Evolutionary conservation across 2,329 filamentous ascomycete genomes (phyloP).

Genomic region (Diaporthe citrichinensis): DNA sequence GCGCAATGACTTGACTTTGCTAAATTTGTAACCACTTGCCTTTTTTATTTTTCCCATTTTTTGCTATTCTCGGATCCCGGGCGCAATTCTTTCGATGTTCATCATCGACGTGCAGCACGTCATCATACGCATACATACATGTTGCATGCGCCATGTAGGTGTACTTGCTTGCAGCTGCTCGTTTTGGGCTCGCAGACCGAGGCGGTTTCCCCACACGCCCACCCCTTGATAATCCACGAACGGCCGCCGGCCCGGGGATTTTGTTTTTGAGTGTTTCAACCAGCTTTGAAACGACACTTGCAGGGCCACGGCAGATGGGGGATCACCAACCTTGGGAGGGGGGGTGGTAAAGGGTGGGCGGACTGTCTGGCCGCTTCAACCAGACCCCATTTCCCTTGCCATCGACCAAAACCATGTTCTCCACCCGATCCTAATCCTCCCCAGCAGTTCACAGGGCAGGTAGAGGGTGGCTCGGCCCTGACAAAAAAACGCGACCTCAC

Average conservation of each 20-base stretch:
- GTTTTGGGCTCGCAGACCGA: constrained; percentile 25
- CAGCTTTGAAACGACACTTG: constrained; percentile 26
- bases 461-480: too few species aligned
- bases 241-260: constrained; percentile 18
- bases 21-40: neutral
- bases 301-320: constrained; percentile 27
- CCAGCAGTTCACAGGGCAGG: neutral
- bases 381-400: constrained; percentile 10
- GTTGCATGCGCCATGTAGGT: neutral
- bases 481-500: too few species aligned
- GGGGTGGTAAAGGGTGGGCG: too few species aligned
- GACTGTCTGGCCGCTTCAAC: neutral
- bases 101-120: neutral
- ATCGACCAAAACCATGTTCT: neutral
- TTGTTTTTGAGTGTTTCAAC: constrained; percentile 26
- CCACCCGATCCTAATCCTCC: constrained; percentile 10
- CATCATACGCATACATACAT: neutral
- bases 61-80: constrained; percentile 6
- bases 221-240: constrained; percentile 1
- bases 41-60: neutral
- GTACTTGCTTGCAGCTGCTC: neutral
- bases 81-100: neutral
- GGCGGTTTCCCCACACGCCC: neutral
- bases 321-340: neutral
- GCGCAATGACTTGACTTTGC: neutral